Evolutionary conservation across 78 protist species (phyloP).

Genomic region (Mantamonas sphyraenae): DNA sequence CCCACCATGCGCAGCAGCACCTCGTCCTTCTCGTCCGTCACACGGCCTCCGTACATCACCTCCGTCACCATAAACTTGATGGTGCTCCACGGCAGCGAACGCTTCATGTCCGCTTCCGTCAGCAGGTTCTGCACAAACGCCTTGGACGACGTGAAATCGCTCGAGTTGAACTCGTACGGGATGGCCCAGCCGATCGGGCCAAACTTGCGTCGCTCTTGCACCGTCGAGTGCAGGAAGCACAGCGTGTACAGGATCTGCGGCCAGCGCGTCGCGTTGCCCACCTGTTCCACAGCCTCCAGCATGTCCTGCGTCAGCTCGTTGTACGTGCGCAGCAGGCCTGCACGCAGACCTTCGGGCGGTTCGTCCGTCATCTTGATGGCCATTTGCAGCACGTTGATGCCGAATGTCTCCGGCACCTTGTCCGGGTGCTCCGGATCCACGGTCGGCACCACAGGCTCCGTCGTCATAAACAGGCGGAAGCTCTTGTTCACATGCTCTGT

Average conservation of each 20-base stretch:
- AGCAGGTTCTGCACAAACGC: constrained; percentile 70
- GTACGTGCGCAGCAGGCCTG: constrained; percentile 62
- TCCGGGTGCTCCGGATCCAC: too few relatives aligned
- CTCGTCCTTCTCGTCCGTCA: constrained; percentile 78
- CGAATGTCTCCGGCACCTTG: constrained; percentile 65
- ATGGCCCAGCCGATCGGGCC: constrained; percentile 81
- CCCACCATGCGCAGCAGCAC: constrained; percentile 52
- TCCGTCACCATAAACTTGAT: constrained; percentile 81
- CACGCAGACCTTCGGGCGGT: constrained; percentile 74
- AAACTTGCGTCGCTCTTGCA: constrained; percentile 83
- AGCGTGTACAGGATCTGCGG: constrained; percentile 50
- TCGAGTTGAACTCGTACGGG: constrained; percentile 86
- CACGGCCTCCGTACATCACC: constrained; percentile 87
- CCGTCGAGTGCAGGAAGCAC: constrained; percentile 70
- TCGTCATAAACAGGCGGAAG: constrained; percentile 74
- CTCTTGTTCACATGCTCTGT: constrained; percentile 6
- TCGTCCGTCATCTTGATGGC: constrained; percentile 82
- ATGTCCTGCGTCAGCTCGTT: constrained; percentile 52
- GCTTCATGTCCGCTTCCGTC: constrained; percentile 36
- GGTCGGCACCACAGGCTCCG: constrained; percentile 60
- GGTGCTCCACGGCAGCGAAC: constrained; percentile 58
- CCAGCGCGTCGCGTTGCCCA: too few relatives aligned
- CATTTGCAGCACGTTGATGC: constrained; percentile 73
- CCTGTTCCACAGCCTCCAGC: constrained; percentile 45
- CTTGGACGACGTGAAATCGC: constrained; percentile 66